Evolutionary conservation across 2,329 filamentous ascomycete species (phyloP).

Genomic region (Monilinia laxa): DNA sequence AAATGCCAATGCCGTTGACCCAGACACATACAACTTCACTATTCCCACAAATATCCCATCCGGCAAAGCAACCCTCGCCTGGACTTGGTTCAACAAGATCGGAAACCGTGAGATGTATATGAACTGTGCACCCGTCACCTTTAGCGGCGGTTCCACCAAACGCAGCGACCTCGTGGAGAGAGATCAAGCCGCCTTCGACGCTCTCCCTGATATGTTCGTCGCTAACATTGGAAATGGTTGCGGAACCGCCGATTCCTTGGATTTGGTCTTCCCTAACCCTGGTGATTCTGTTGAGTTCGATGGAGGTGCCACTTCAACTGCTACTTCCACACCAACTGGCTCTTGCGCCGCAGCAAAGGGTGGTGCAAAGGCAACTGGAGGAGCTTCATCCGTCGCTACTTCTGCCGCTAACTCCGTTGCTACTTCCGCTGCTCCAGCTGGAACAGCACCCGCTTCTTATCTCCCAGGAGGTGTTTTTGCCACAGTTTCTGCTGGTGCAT

Average conservation of each 20-base stretch:
- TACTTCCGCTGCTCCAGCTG: constrained; percentile 27
- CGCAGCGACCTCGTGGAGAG: constrained; percentile 37
- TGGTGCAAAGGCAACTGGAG: constrained; percentile 5
- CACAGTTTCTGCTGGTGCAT: constrained; percentile 34
- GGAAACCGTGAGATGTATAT: constrained; percentile 98
- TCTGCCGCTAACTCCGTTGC: neutral
- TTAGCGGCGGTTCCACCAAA: constrained; percentile 53
- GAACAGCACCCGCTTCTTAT: constrained; percentile 23
- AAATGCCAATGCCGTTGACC: constrained; percentile 46
- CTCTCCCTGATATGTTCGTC: constrained; percentile 72
- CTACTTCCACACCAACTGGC: constrained; percentile 35
- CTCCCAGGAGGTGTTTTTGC: constrained; percentile 40
- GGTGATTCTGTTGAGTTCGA: constrained; percentile 57
- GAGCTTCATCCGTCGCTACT: neutral
- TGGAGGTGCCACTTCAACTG: constrained; percentile 39
- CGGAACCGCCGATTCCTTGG: constrained; percentile 51
- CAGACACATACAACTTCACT: constrained; percentile 64
- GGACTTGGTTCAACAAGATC: constrained; percentile 92
- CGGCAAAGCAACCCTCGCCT: constrained; percentile 79
- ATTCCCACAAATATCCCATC: constrained; percentile 70
- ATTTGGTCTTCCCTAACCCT: constrained; percentile 68
- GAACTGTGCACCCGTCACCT: constrained; percentile 79
- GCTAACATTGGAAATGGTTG: constrained; percentile 66
- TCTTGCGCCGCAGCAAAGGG: constrained; percentile 38
- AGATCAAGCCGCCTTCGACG: constrained; percentile 53